phyloP scores from a whole-genome alignment of 2,329 filamentous ascomycete genomes.

The Cercospora nicotianae region DNA sequence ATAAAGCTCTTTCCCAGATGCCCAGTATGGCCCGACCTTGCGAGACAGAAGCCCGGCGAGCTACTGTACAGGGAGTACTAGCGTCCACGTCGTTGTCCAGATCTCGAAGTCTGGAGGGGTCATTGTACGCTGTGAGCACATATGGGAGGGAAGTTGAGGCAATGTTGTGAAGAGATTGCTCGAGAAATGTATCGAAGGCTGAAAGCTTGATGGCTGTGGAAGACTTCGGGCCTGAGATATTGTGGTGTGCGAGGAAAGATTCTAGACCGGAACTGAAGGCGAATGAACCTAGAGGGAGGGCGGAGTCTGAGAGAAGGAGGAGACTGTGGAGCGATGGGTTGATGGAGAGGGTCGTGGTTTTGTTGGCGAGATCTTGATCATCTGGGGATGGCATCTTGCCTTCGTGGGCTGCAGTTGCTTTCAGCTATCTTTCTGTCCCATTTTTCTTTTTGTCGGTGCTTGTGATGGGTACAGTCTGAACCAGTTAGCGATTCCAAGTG shows the following conservation, averaged over 20 bases:
- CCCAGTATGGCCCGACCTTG: conserved; percentile 73
- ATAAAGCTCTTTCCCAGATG: conserved; percentile 63
- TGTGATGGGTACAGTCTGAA: not conserved
- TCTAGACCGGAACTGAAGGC: conserved; percentile 82
- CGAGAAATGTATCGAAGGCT: conserved; percentile 66
- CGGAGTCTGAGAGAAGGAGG: conserved; percentile 76
- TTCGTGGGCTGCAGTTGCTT: not conserved
- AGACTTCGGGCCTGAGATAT: conserved; percentile 33
- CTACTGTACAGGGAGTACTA: conserved; percentile 74
- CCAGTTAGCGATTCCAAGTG: not conserved
- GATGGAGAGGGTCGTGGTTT: not conserved
- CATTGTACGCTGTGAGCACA: conserved; percentile 65
- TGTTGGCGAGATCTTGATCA: not conserved
- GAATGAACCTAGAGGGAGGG: conserved; percentile 80
- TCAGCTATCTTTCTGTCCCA: conserved; percentile 1
- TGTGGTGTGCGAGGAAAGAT: conserved; percentile 71
- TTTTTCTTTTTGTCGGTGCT: not conserved
- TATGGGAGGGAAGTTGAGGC: conserved; percentile 74
- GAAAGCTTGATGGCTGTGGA: conserved; percentile 26
- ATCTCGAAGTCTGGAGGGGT: conserved; percentile 52
- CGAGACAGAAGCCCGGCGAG: conserved; percentile 69
- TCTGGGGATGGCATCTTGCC: not conserved
- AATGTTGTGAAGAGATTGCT: conserved; percentile 68
- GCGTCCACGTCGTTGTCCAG: conserved; percentile 78
- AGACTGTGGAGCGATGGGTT: conserved; percentile 60